Evolutionary conservation across 768 basidiomycete genomes (phyloP).

Genomic region (Pleurotus tuber-regium): DNA sequence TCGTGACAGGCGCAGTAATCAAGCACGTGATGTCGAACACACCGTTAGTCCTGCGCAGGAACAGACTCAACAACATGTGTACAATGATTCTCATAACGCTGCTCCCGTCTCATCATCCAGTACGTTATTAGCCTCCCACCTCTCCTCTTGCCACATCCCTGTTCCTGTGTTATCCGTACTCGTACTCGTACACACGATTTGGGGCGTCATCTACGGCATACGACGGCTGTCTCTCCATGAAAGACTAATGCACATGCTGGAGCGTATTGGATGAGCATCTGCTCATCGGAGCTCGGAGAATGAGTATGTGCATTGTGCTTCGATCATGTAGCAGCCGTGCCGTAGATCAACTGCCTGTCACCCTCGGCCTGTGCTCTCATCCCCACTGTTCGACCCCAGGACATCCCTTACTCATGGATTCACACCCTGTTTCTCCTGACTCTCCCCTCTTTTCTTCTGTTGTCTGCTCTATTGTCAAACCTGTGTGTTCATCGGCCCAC

Average conservation of each 20-base stretch:
- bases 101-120: slow-evolving; percentile 38
- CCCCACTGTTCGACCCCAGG: slow-evolving; percentile 32
- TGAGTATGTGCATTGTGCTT: too few species aligned
- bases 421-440: slow-evolving; percentile 28
- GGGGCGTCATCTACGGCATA: slow-evolving; percentile 26
- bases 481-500: slow-evolving; percentile 29
- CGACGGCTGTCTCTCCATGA: slow-evolving; percentile 16
- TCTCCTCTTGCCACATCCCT: slow-evolving; percentile 31
- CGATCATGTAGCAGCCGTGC: too few species aligned
- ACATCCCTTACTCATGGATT: slow-evolving; percentile 40
- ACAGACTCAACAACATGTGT: slow-evolving; percentile 30
- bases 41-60: slow-evolving; percentile 9
- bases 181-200: slow-evolving; percentile 26
- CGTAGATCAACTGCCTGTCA: slow-evolving; percentile 14
- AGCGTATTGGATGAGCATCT: slow-evolving; percentile 17
- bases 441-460: slow-evolving; percentile 29
- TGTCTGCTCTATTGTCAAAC: slow-evolving; percentile 30
- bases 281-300: slow-evolving; percentile 8
- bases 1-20: slow-evolving; percentile 6
- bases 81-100: slow-evolving; percentile 11
- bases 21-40: slow-evolving; percentile 4
- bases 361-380: slow-evolving; percentile 26
- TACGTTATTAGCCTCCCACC: slow-evolving; percentile 59
- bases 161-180: too few species aligned
- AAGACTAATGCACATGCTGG: slow-evolving; percentile 14